These are phyloP conservation scores for Tylopilus plumbeoviolaceoides DNA, from an alignment of 768 basidiomycete genomes.

Conservation along the genomic window DNA sequence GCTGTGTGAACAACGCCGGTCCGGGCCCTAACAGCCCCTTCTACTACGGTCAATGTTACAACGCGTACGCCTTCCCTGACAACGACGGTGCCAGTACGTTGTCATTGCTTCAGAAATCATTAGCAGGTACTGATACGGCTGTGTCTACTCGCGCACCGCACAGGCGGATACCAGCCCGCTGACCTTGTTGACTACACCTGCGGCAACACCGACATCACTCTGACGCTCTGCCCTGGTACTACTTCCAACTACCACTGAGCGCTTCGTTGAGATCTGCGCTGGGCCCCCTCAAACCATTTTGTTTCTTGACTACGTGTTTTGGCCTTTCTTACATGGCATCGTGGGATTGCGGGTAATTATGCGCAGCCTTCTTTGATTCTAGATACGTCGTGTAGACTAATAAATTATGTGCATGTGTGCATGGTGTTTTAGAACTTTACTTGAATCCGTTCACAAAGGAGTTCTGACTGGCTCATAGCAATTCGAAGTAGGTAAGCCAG, in stretches of 20 bases:
- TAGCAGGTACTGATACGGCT: not conserved
- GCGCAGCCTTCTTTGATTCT: too few species aligned
- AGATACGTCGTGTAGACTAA: too few species aligned
- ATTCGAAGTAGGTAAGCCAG: too few species aligned
- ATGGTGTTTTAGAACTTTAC: too few species aligned
- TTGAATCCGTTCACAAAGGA: too few species aligned
- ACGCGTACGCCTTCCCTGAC: slow-evolving; percentile 33
- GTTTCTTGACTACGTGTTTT: too few species aligned
- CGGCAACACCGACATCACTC: slow-evolving; percentile 22
- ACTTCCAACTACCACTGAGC: slow-evolving; percentile 15
- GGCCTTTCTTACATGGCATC: too few species aligned
- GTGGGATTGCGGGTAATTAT: too few species aligned
- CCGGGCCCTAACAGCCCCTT: slow-evolving; percentile 29
- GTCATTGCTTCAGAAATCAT: not conserved
- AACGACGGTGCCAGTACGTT: slow-evolving; percentile 29
- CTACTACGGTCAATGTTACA: slow-evolving; percentile 26
- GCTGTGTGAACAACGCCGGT: slow-evolving; percentile 25
- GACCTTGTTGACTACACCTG: slow-evolving; percentile 29
- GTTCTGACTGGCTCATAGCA: slow-evolving; percentile 1
- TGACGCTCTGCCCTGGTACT: slow-evolving; percentile 28
- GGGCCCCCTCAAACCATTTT: too few species aligned
- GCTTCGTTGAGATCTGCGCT: too few species aligned
- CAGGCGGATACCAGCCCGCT: slow-evolving; percentile 27
- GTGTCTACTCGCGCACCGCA: not conserved
- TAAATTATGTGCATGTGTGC: too few species aligned